Base-by-base conservation (phyloP, 2,329 filamentous ascomycete genomes). In the Aureobasidium sp. region DNA sequence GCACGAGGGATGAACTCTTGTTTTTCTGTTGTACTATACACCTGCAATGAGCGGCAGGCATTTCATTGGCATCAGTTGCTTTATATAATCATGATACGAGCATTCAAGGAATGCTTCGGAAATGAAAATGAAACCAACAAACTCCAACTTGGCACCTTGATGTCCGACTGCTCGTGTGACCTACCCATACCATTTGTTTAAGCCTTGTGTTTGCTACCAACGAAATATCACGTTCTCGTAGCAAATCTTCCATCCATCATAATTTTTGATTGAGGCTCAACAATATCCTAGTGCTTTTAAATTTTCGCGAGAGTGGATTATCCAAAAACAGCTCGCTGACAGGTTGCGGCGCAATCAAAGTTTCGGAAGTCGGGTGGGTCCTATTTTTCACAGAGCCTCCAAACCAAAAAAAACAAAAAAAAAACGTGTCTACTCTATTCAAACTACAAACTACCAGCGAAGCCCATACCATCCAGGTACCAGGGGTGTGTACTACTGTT, bases 11-110 rank as follows among this genome's bases (percentile, higher is more conserved):
- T 40, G 27, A 51, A 41, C n/a, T 25, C 7, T 41, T 41, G 17
- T 35, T 14, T 29, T 4, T 38, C 4, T 32, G 21, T 25, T 17
- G 19, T 29, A 50, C 14, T 24, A 27, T 32, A 41, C 24, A 34
- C 25, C 16, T 19, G 22, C 32, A 41, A 51, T 7, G 48, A 51
- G 48, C 48, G 37, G 48, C 48, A 51, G 48, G 37, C 37, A 39
- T 39, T 50, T 34, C 21, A 39, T 39, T 39, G 32, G 21, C 21
- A 24, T 14, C 8, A n/a, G n/a, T 27, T 30, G 39, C 12, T 8
- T 21, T n/a, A 17, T 25, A 30, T 39, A 30, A 38, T 39, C 10
- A 29, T 16, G 45, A 48, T n/a, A 48, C 37, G 32, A 48, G 44
- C 44, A 37, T 37, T 48, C 32, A 22, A 48, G n/a, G 10, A 34